Conservation (phyloP, 208 protist genomes). For the Ichthyophonus hoferi region DNA sequence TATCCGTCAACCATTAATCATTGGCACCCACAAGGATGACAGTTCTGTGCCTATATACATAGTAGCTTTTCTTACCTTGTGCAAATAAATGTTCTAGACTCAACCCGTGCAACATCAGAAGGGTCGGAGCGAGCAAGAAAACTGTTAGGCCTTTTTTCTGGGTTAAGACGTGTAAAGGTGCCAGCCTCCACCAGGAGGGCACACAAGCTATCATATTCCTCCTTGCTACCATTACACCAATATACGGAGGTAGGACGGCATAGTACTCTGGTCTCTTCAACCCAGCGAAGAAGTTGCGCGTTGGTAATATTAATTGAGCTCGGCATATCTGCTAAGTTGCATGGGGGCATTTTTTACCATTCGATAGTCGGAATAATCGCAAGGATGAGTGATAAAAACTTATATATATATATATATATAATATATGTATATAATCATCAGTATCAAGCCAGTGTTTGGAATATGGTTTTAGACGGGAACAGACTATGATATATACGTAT, state of each 20-base stretch:
- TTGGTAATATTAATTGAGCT: background rate
- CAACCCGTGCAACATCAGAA: constrained; percentile 52
- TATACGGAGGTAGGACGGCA: background rate
- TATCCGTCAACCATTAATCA: no score
- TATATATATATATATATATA: no score
- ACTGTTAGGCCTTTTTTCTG: constrained; percentile 40
- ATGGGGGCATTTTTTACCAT: no score
- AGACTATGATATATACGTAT: no score
- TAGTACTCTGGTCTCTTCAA: background rate
- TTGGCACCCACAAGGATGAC: no score
- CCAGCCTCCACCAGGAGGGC: constrained; percentile 12
- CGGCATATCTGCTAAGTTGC: no score
- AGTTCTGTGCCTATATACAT: no score
- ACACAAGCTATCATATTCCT: constrained; percentile 26
- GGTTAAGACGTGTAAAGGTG: constrained; percentile 32
- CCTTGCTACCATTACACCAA: constrained; percentile 40
- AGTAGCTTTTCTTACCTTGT: background rate
- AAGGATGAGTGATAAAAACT: no score
- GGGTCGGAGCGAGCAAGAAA: constrained; percentile 49
- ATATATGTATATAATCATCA: no score
- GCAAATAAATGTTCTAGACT: constrained; percentile 55
- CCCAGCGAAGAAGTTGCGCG: background rate
- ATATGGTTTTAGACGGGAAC: no score
- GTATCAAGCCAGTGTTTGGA: no score
- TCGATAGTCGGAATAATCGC: no score